These are phyloP conservation scores for Phytophthora pistaciae DNA, from an alignment of 352 stramenopile genomes.

Conservation along the genomic window DNA sequence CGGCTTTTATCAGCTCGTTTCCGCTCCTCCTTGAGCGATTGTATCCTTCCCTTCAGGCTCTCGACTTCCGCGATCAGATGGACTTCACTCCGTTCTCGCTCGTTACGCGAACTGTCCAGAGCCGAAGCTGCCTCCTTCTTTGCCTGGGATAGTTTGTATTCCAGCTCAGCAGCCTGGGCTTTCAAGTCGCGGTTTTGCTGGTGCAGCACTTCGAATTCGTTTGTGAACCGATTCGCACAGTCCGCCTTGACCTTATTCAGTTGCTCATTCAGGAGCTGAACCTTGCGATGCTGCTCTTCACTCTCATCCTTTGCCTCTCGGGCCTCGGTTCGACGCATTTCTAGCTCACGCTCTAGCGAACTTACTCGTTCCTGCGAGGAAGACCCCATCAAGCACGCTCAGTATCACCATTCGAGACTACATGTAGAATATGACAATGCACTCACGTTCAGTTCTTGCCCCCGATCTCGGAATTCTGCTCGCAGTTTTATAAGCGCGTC, in stretches of 20 bases:
- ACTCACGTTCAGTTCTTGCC: conserved; percentile 59
- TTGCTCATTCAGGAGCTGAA: conserved; percentile 74
- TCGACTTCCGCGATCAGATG: conserved; percentile 69
- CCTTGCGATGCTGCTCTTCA: conserved; percentile 73
- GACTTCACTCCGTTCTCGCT: conserved; percentile 65
- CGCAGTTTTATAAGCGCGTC: conserved; percentile 59
- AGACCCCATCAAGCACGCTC: not conserved
- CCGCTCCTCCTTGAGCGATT: conserved; percentile 73
- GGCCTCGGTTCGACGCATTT: conserved; percentile 62
- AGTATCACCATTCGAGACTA: not conserved
- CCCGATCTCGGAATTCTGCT: conserved; percentile 59
- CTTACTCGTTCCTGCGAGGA: conserved; percentile 44
- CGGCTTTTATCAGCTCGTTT: conserved; percentile 52
- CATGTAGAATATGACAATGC: not conserved
- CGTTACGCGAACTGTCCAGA: conserved; percentile 46
- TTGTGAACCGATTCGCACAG: conserved; percentile 57
- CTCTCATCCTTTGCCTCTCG: conserved; percentile 69
- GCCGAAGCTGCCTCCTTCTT: conserved; percentile 50
- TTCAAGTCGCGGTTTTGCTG: conserved; percentile 75
- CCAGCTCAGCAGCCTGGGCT: conserved; percentile 50
- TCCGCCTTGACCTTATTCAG: conserved; percentile 81
- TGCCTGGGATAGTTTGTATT: conserved; percentile 57
- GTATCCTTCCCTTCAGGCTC: conserved; percentile 57
- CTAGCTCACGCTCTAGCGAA: conserved; percentile 62
- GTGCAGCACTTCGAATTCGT: conserved; percentile 61